Percentiles rank a stretch among this genome's conserved stretches.
phyloP scores from a whole-genome alignment of 345 rosid species.

The Rhodamnia argentea region DNA sequence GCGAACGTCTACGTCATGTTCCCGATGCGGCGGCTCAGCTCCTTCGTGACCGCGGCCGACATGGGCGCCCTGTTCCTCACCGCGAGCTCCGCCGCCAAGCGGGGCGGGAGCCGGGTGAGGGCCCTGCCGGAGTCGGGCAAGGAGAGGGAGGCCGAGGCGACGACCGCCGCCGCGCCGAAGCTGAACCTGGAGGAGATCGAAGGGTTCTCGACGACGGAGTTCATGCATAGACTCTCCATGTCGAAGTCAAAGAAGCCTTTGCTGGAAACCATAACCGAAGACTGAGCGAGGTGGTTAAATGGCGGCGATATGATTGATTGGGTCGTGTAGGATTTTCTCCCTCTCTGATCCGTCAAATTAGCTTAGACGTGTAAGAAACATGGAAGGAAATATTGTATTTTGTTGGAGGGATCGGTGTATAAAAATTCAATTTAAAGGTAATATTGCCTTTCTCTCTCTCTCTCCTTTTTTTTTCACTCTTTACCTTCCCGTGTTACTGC shows the following conservation, averaged over 20 bases:
- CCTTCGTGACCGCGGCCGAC: conserved; percentile 55
- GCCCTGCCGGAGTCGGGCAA: conserved; percentile 16
- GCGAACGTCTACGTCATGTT: conserved; percentile 61
- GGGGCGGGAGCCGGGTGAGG: conserved; percentile 14
- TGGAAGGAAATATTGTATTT: background rate
- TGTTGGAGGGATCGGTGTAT: background rate
- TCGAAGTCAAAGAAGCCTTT: conserved; percentile 72
- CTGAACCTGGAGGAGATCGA: conserved; percentile 50
- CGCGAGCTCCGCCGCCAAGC: conserved; percentile 35
- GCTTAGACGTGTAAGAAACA: background rate
- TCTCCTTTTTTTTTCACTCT: background rate
- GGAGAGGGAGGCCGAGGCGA: background rate
- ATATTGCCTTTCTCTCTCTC: background rate
- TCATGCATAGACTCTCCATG: conserved; percentile 44
- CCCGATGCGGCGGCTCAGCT: conserved; percentile 57
- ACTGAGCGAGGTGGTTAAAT: conserved; percentile 1
- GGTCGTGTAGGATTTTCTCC: background rate
- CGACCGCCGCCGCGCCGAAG: conserved; percentile 15
- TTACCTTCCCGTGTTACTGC: background rate
- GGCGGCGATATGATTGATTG: background rate
- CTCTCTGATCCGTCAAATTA: background rate
- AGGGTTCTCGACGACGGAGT: conserved; percentile 45
- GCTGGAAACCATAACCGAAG: conserved; percentile 69
- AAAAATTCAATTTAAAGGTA: background rate
- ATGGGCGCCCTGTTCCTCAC: conserved; percentile 45